These are phyloP conservation scores for Coemansia sp. DNA, from an alignment of 192 early-diverging fungal genomes.

Conservation along the genomic window DNA sequence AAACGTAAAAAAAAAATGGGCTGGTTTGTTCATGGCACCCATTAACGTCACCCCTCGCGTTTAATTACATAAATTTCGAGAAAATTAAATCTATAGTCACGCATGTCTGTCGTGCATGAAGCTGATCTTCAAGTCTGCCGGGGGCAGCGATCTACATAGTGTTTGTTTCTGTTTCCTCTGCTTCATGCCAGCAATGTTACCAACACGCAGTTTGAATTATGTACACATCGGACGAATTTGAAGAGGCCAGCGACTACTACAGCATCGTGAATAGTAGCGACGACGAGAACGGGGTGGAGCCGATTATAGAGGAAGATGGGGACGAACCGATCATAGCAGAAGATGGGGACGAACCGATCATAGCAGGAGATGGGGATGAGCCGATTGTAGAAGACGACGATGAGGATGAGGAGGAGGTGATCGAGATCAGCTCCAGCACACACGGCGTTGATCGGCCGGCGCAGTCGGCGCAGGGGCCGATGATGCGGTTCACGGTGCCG, in stretches of 20 bases:
- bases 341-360: not conserved
- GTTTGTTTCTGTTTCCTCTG: constrained; percentile 3
- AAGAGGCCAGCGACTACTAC: constrained; percentile 12
- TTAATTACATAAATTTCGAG: no score
- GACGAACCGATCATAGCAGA: not conserved
- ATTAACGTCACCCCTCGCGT: no score
- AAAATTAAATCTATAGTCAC: no score
- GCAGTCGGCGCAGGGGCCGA: not conserved
- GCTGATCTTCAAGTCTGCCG: not conserved
- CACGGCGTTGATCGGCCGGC: constrained; percentile 6
- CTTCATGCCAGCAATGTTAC: no score
- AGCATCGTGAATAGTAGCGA: constrained; percentile 8
- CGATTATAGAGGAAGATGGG: not conserved
- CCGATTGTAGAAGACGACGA: not conserved
- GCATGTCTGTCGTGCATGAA: no score
- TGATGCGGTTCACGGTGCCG: constrained; percentile 1
- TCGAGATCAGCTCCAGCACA: constrained; percentile 10
- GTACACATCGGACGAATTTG: constrained; percentile 4
- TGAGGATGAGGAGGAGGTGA: constrained; percentile 7
- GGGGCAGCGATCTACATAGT: not conserved
- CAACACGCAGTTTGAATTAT: constrained; percentile 1
- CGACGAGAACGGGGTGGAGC: not conserved
- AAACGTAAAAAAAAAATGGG: no score
- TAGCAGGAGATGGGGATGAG: not conserved
- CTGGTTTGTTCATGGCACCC: no score